Percentiles rank a stretch among this genome's conserved stretches.
Evolutionary conservation across 2,329 filamentous ascomycete genomes (phyloP).

Genomic region (Apiospora saccharicola): DNA sequence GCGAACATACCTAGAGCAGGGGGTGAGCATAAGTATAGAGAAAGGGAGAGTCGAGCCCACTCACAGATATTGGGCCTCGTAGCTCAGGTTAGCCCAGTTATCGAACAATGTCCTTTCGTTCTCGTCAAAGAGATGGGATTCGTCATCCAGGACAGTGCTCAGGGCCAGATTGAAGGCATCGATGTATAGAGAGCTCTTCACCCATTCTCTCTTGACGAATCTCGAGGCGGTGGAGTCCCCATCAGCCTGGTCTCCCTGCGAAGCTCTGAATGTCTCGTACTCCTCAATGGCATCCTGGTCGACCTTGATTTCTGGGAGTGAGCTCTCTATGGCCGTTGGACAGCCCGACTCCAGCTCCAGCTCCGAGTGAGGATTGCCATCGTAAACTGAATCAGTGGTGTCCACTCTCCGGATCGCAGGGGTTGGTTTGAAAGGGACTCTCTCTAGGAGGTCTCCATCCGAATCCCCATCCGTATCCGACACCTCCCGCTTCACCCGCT

Average conservation of each 20-base stretch:
- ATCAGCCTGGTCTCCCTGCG: conserved; percentile 54
- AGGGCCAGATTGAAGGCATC: conserved; percentile 96
- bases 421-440: neutral
- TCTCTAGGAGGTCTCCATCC: conserved; percentile 34
- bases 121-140: conserved; percentile 84
- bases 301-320: conserved; percentile 71
- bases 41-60: conserved; percentile 39
- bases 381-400: conserved; percentile 43
- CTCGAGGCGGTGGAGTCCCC: conserved; percentile 56
- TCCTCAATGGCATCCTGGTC: conserved; percentile 78
- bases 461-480: conserved; percentile 45
- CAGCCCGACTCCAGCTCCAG: conserved; percentile 38
- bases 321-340: conserved; percentile 74
- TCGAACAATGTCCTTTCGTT: conserved; percentile 80
- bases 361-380: conserved; percentile 41
- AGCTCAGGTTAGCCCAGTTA: conserved; percentile 75
- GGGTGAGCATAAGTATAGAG: conserved; percentile 6
- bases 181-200: conserved; percentile 89
- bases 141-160: conserved; percentile 87
- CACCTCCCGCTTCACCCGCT: conserved; percentile 44
- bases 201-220: conserved; percentile 65
- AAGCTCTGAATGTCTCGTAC: conserved; percentile 75
- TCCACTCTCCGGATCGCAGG: conserved; percentile 27
- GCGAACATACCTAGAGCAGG: conserved; percentile 75
- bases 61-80: conserved; percentile 91